Percentiles rank a stretch among this genome's conserved stretches.
Evolutionary conservation across 2,329 filamentous ascomycete species (phyloP).

Genomic region (Calonectria pseudoturangicola): DNA sequence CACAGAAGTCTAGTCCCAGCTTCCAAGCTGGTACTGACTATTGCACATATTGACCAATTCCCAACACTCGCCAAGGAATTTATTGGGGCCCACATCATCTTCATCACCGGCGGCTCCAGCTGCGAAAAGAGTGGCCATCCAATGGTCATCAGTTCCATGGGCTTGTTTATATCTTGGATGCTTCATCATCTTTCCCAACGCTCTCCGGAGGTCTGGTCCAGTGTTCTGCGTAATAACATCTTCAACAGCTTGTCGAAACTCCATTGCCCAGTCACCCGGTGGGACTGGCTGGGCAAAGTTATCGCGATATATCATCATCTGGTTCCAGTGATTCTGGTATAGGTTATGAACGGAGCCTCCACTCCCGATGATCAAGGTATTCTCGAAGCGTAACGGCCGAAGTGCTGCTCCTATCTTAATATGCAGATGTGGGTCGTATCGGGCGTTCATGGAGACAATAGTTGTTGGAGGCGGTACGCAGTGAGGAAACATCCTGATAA

Average conservation of each 20-base stretch:
- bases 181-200: constrained; percentile 22
- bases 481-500: constrained; percentile 80
- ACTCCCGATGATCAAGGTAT: constrained; percentile 15
- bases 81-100: constrained; percentile 3
- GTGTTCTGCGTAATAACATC: constrained; percentile 10
- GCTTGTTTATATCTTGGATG: constrained; percentile 26
- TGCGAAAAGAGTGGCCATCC: constrained; percentile 26
- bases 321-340: constrained; percentile 24
- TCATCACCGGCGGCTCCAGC: constrained; percentile 23
- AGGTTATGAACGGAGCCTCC: constrained; percentile 25
- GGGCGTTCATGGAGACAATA: constrained; percentile 26
- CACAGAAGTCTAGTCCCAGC: constrained; percentile 6
- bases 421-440: constrained; percentile 29
- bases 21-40: constrained; percentile 24
- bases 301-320: constrained; percentile 14
- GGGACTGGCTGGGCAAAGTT: constrained; percentile 28
- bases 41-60: constrained; percentile 38
- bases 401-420: constrained; percentile 23
- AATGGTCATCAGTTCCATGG: constrained; percentile 33
- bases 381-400: constrained; percentile 15
- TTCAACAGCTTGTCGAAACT: constrained; percentile 22
- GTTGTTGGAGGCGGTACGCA: constrained; percentile 76
- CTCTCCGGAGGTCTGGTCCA: constrained; percentile 10
- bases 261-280: constrained; percentile 17
- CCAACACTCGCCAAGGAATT: constrained; percentile 28